phyloP scores from a whole-genome alignment of 1,284 basidiomycete species.

The Lentinula novae-zelandiae region DNA sequence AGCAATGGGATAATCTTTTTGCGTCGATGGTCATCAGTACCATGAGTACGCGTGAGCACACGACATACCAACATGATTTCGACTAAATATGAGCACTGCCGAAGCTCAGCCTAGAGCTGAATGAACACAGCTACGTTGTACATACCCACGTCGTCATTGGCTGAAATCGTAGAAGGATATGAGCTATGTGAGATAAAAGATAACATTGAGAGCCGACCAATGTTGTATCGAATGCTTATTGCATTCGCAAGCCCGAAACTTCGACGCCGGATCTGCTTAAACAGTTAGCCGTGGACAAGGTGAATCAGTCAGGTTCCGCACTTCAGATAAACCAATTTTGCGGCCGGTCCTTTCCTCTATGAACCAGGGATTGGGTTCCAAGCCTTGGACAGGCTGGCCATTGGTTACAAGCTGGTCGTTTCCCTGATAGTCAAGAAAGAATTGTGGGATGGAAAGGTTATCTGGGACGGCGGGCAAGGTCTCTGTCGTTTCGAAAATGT shows the following conservation, averaged over 20 bases:
- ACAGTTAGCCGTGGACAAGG: not conserved
- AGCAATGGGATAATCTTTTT: slow-evolving; percentile 60
- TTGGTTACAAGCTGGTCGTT: slow-evolving; percentile 27
- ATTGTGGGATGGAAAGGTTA: slow-evolving; percentile 61
- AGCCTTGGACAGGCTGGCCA: slow-evolving; percentile 26
- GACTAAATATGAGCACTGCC: slow-evolving; percentile 55
- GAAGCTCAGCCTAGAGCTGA: not conserved
- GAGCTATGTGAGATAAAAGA: not conserved
- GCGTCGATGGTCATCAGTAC: not conserved
- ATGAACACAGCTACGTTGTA: slow-evolving; percentile 4
- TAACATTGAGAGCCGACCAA: slow-evolving; percentile 28
- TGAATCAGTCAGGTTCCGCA: slow-evolving; percentile 19
- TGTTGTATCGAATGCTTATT: slow-evolving; percentile 38
- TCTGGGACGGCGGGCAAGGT: slow-evolving; percentile 53
- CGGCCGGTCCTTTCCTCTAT: slow-evolving; percentile 55
- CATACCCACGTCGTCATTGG: slow-evolving; percentile 48
- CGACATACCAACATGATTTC: slow-evolving; percentile 54
- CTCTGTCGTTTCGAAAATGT: slow-evolving; percentile 10
- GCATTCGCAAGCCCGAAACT: slow-evolving; percentile 53
- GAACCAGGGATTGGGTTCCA: slow-evolving; percentile 44
- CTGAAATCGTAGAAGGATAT: slow-evolving; percentile 20
- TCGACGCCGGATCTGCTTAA: slow-evolving; percentile 41
- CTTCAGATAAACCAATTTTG: slow-evolving; percentile 39
- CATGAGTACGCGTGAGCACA: not conserved
- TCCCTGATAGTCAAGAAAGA: slow-evolving; percentile 60